These are phyloP conservation scores for Hylodesmum podocarpum DNA, from an alignment of 306 rosid genomes.

Conservation along the genomic window DNA sequence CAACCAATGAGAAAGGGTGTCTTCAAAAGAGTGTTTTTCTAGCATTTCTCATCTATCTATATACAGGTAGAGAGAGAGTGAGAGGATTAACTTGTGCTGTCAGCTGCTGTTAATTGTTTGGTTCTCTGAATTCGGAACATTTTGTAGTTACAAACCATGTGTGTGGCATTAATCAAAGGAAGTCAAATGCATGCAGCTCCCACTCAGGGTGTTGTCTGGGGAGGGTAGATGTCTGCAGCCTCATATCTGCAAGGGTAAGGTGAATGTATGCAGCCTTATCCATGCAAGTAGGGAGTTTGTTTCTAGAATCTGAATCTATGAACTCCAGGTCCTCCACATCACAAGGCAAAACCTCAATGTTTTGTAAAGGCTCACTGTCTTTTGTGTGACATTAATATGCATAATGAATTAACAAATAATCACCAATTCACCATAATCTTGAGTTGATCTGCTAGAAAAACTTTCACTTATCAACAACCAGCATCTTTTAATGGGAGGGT, in stretches of 20 bases:
- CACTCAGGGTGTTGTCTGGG: not conserved
- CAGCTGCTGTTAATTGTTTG: not conserved
- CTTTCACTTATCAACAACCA: not conserved
- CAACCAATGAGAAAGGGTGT: too few species aligned
- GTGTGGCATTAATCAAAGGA: not conserved
- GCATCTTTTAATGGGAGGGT: not conserved
- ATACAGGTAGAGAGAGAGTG: too few species aligned
- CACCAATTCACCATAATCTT: not conserved
- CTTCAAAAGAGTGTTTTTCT: too few species aligned
- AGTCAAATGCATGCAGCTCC: not conserved
- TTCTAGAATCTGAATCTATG: not conserved
- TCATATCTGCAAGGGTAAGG: not conserved
- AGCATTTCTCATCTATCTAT: too few species aligned
- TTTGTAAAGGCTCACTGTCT: not conserved
- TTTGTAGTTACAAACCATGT: conserved; percentile 3
- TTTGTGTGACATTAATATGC: not conserved
- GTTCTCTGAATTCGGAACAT: conserved; percentile 11
- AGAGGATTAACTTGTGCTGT: conserved; percentile 14
- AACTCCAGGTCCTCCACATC: not conserved
- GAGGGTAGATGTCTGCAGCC: not conserved
- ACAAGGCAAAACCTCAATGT: not conserved
- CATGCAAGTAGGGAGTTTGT: not conserved
- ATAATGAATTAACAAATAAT: conserved; percentile 4
- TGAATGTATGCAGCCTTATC: not conserved
- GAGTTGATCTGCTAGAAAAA: conserved; percentile 10